Percentiles rank a stretch among this genome's conserved stretches.
Conservation (phyloP, 2,329 filamentous ascomycete species). For the Penicillium sp. region DNA sequence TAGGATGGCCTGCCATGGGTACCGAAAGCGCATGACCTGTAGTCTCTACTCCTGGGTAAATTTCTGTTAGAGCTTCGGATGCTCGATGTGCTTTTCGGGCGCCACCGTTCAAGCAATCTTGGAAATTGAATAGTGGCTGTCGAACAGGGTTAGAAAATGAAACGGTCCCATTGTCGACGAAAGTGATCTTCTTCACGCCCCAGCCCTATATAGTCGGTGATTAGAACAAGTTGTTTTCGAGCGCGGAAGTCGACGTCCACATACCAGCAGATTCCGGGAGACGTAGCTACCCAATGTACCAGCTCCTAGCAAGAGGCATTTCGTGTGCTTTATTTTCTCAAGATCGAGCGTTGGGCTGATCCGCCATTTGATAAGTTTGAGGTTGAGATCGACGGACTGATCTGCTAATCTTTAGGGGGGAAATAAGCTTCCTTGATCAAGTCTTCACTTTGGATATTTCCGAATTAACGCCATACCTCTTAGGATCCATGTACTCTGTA, state of each 20-base stretch:
- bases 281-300: slow-evolving; percentile 94
- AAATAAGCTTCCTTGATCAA: not conserved
- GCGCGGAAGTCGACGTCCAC: slow-evolving; percentile 3
- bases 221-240: slow-evolving; percentile 4
- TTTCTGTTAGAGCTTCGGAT: slow-evolving; percentile 73
- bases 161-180: slow-evolving; percentile 88
- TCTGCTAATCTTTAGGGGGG: slow-evolving; percentile 63
- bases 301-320: slow-evolving; percentile 84
- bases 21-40: slow-evolving; percentile 79
- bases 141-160: slow-evolving; percentile 96
- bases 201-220: slow-evolving; percentile 57
- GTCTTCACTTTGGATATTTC: not conserved
- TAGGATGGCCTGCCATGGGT: slow-evolving; percentile 92
- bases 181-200: slow-evolving; percentile 93
- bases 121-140: slow-evolving; percentile 86
- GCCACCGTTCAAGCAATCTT: slow-evolving; percentile 83
- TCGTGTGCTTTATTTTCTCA: slow-evolving; percentile 83
- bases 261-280: slow-evolving; percentile 74
- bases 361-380: slow-evolving; percentile 99
- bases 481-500: slow-evolving; percentile 89
- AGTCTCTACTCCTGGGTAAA: slow-evolving; percentile 86
- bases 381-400: slow-evolving; percentile 90
- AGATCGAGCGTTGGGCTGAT: slow-evolving; percentile 85
- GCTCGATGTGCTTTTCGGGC: slow-evolving; percentile 78
- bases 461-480: slow-evolving; percentile 42